phyloP scores from a whole-genome alignment of 352 stramenopile genomes.

The Globisporangium acanthophoron region DNA sequence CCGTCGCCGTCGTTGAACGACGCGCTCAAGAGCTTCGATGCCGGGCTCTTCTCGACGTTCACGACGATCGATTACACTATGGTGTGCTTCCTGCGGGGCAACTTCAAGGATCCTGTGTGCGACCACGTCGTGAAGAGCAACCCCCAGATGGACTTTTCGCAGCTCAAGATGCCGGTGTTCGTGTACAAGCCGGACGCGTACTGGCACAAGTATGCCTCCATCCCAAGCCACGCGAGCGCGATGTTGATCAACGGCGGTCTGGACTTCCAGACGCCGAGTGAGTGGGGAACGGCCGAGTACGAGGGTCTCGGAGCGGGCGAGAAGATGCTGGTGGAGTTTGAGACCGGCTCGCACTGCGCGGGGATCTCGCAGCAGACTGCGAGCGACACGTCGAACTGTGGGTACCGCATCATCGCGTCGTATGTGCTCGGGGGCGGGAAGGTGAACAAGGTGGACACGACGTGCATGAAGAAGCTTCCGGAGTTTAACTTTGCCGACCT shows the following conservation, averaged over 20 bases:
- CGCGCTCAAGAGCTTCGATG: conserved; percentile 1
- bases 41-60: conserved; percentile 12
- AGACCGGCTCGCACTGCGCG: background rate
- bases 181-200: conserved; percentile 28
- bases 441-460: background rate
- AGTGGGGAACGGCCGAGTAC: conserved; percentile 17
- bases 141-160: background rate
- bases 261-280: conserved; percentile 20
- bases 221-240: conserved; percentile 18
- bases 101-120: conserved; percentile 12
- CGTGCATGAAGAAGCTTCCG: background rate
- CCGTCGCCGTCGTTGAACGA: conserved; percentile 16
- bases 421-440: background rate
- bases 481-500: background rate
- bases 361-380: background rate
- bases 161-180: conserved; percentile 9
- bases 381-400: background rate
- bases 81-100: conserved; percentile 17
- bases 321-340: conserved; percentile 17
- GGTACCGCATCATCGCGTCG: background rate
- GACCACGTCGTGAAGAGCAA: background rate
- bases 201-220: conserved; percentile 17
- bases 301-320: conserved; percentile 11
- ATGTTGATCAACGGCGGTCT: conserved; percentile 27
- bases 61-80: background rate